Evolutionary conservation across 306 rosid genomes (phyloP), one percentile per base, ranked within the genome.

Genomic region (Cicer chorassanicum): DNA sequence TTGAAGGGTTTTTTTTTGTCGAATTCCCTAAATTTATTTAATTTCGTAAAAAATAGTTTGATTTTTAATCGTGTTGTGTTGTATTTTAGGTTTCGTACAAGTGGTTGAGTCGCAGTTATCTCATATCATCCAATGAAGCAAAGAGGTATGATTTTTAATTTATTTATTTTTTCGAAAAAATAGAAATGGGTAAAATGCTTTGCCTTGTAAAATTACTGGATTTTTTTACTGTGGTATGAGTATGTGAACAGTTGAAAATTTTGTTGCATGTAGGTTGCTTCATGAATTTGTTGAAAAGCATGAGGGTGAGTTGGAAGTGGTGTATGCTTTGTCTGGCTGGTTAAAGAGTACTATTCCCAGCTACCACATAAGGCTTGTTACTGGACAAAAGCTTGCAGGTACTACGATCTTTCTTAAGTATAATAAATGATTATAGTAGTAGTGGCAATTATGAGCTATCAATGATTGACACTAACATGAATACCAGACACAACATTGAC

Each of bases 51-150:
- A 53, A 62, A 8, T 44, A 40, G 2, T 50, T 61, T 69, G 14
- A 54, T 41, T 43, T 36, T 62, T 44, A 18, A 42, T 50, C 40
- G 49, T 6, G 13, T 55, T 10, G 19, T 67, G 10, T 81, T 36
- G 45, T 80, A 53, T 74, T 69, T 66, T 85, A 91, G 98, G 97
- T 92, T 84, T 92, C 98, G 29, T 95, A 95, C 86, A 92, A 95
- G 72, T 95, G 99, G 99, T 82, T 95, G 51, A 95, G 98, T 85
- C 98, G 98, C 82, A 90, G 81, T 83, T 92, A 92, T 88, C 83
- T 85, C 87, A 74, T 95, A 66, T 84, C 99, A 15, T 92, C 98
- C 39, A 77, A 86, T 77, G 83, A 81, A 69, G 99, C 99, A 46
- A 95, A 92, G 83, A 90, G 96, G 99, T 89, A 43, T 41, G 71